These are phyloP conservation scores for Babesia bovis DNA, from an alignment of 169 alveolate genomes.

Conservation along the genomic window DNA sequence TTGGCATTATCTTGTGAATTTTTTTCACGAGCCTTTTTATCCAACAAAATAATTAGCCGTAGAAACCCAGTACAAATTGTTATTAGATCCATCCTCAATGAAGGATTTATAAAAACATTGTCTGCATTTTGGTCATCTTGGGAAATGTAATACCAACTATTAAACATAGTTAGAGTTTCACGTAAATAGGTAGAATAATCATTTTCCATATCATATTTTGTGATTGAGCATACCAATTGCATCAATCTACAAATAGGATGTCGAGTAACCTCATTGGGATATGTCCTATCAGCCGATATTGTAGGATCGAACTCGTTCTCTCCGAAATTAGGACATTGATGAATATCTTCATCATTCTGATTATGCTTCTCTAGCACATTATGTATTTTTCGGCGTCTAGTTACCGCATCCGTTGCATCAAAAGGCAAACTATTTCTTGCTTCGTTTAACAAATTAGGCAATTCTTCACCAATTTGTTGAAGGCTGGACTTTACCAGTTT, in stretches of 20 bases:
- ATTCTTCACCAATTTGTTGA: neutral
- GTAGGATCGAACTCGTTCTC: neutral
- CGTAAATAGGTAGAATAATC: constrained; percentile 1
- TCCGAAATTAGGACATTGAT: neutral
- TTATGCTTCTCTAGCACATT: neutral
- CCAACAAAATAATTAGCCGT: constrained; percentile 14
- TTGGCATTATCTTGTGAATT: neutral
- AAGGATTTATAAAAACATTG: neutral
- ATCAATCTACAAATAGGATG: constrained; percentile 46
- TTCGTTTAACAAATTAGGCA: constrained; percentile 2
- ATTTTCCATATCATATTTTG: constrained; percentile 11
- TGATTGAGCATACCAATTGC: constrained; percentile 14
- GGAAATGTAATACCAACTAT: constrained; percentile 1
- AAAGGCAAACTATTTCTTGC: neutral
- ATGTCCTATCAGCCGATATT: neutral
- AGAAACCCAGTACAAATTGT: constrained; percentile 14
- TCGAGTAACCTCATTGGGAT: constrained; percentile 17
- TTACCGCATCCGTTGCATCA: neutral
- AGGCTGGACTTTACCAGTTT: neutral
- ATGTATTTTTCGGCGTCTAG: neutral
- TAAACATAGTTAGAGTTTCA: neutral
- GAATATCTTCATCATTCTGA: neutral
- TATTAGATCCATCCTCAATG: constrained; percentile 20
- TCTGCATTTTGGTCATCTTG: neutral
- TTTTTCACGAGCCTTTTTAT: neutral